Conservation (phyloP, 352 stramenopile genomes). For the Globisporangium heterothallicum region DNA sequence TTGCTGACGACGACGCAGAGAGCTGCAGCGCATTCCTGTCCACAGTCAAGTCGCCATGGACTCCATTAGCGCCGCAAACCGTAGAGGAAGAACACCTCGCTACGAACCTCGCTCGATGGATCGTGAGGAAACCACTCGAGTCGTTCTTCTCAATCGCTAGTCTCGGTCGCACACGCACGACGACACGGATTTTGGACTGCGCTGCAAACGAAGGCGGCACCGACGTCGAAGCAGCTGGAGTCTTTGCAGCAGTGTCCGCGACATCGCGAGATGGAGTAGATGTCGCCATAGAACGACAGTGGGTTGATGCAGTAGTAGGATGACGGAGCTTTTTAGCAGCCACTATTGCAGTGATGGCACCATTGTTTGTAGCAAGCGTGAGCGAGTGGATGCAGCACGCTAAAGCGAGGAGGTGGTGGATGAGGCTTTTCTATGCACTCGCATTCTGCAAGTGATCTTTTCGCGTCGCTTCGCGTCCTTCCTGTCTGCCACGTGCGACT, state of each 20-base stretch:
- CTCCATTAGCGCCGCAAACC: neutral
- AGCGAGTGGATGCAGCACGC: neutral
- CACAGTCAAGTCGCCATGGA: neutral
- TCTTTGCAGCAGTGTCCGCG: neutral
- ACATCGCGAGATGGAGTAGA: too few species aligned
- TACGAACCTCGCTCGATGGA: conserved; percentile 21
- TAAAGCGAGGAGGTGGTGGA: too few species aligned
- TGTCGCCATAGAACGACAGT: neutral
- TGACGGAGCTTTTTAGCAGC: too few species aligned
- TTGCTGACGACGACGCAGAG: conserved; percentile 9
- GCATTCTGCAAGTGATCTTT: conserved; percentile 5
- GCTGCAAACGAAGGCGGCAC: conserved; percentile 1
- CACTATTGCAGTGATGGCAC: neutral
- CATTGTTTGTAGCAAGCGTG: neutral
- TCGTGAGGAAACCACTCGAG: conserved; percentile 22
- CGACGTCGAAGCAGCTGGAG: too few species aligned
- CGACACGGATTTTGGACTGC: conserved; percentile 36
- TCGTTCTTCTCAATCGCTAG: conserved; percentile 34
- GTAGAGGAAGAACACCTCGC: too few species aligned
- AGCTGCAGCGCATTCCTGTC: conserved; percentile 28
- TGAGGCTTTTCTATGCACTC: neutral
- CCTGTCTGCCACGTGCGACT: conserved; percentile 28
- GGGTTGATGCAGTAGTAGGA: neutral
- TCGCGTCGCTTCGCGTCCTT: conserved; percentile 18
- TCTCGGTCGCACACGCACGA: conserved; percentile 40